Percentiles rank a stretch among this genome's conserved stretches.
Evolutionary conservation across 768 basidiomycete genomes (phyloP).

Genomic region (Dacryopinax spathularia): DNA sequence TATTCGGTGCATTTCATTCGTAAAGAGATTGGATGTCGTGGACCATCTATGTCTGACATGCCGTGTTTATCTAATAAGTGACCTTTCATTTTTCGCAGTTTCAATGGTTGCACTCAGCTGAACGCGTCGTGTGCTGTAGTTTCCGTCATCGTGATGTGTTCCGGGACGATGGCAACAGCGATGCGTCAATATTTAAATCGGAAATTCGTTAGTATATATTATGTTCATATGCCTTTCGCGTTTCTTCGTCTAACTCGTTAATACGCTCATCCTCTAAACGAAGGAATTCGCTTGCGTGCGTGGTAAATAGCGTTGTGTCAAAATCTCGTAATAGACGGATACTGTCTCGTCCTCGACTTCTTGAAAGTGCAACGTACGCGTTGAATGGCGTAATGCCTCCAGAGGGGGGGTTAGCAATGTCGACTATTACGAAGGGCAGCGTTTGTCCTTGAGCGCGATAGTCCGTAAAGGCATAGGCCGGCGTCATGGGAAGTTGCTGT

Average conservation of each 20-base stretch:
- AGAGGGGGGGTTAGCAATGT: constrained; percentile 22
- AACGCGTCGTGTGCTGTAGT: too few relatives aligned
- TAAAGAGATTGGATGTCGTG: too few relatives aligned
- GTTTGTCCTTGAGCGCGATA: constrained; percentile 10
- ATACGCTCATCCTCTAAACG: constrained; percentile 16
- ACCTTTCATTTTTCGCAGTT: too few relatives aligned
- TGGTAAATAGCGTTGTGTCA: constrained; percentile 18
- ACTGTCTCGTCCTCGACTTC: constrained; percentile 19
- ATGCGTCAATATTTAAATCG: too few relatives aligned
- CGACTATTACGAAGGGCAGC: constrained; percentile 21
- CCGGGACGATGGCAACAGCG: too few relatives aligned
- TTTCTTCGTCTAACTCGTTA: constrained; percentile 4
- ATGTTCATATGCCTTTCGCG: too few relatives aligned
- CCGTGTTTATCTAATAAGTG: too few relatives aligned
- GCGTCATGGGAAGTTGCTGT: constrained; percentile 7
- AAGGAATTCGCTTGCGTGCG: constrained; percentile 14
- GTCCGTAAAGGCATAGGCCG: constrained; percentile 8
- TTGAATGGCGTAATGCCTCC: constrained; percentile 24
- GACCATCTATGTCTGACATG: too few relatives aligned
- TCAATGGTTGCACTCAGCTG: too few relatives aligned
- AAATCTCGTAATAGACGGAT: constrained; percentile 26
- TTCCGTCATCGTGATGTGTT: too few relatives aligned
- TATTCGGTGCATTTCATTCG: too few relatives aligned
- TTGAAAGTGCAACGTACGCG: constrained; percentile 29
- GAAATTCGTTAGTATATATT: too few relatives aligned